phyloP scores from a whole-genome alignment of 495 filamentous ascomycete genomes.

The Immersiella caudata region DNA sequence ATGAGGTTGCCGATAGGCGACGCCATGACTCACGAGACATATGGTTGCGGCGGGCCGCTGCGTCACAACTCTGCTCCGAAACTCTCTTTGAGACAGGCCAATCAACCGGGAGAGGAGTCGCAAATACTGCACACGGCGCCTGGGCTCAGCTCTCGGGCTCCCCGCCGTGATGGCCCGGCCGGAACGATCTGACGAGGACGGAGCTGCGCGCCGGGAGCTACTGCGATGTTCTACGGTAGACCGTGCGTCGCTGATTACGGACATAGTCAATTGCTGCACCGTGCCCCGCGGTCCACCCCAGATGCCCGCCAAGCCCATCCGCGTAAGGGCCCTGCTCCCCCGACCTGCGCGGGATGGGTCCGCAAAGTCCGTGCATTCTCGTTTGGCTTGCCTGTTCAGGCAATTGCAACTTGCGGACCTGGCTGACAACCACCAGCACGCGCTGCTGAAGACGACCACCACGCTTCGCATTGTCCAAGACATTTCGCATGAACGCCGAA shows the following conservation, averaged over 20 bases:
- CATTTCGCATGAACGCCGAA: background rate
- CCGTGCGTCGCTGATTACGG: background rate
- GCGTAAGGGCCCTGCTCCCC: too few species aligned
- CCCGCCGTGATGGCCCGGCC: background rate
- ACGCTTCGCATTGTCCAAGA: background rate
- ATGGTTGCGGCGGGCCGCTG: too few species aligned
- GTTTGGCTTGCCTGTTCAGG: background rate
- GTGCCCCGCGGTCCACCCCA: too few species aligned
- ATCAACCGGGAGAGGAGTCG: background rate
- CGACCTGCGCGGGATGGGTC: background rate
- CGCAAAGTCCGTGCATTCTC: background rate
- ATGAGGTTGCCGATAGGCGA: constrained; percentile 33
- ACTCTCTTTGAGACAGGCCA: constrained; percentile 1
- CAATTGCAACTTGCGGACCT: background rate
- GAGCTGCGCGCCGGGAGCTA: background rate
- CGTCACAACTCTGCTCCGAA: background rate
- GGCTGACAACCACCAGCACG: background rate
- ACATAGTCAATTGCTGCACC: background rate
- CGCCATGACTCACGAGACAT: constrained; percentile 25
- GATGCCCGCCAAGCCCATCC: too few species aligned
- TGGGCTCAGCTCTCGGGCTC: background rate
- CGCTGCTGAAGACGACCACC: background rate
- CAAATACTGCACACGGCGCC: background rate
- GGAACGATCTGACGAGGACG: background rate
- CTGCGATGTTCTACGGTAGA: background rate